Evolutionary conservation across 495 filamentous ascomycete species (phyloP).

Genomic region (Oidiodendron maius): DNA sequence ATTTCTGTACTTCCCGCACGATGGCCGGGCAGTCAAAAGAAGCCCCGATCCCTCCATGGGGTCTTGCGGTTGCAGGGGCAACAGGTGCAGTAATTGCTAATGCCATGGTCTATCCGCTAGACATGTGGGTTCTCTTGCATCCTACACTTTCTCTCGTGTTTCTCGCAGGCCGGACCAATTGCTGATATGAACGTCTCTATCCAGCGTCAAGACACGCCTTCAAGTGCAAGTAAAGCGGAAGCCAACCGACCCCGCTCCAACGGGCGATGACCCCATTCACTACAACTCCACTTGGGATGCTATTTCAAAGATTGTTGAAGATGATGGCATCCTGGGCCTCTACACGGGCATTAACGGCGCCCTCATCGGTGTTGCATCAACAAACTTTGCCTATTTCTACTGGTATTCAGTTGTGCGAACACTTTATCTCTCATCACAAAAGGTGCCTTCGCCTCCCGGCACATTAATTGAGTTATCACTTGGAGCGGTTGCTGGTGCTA

Average conservation of each 20-base stretch:
- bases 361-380: conserved; percentile 87
- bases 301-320: conserved; percentile 74
- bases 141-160: background rate
- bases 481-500: conserved; percentile 81
- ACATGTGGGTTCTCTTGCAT: conserved; percentile 65
- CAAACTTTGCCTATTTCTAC: conserved; percentile 99
- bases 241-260: conserved; percentile 30
- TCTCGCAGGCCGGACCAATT: background rate
- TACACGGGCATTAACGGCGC: conserved; percentile 86
- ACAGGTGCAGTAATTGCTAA: conserved; percentile 94
- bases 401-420: conserved; percentile 91
- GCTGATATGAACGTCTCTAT: conserved; percentile 6
- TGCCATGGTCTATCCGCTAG: conserved; percentile 90
- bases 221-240: conserved; percentile 88
- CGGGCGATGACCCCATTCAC: conserved; percentile 48
- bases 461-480: conserved; percentile 82
- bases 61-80: conserved; percentile 84
- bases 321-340: conserved; percentile 76
- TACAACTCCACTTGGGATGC: conserved; percentile 86
- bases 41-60: conserved; percentile 81
- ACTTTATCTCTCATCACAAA: conserved; percentile 68
- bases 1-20: background rate
- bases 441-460: conserved; percentile 58
- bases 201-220: conserved; percentile 89
- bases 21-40: conserved; percentile 79